Evolutionary conservation across 2,329 filamentous ascomycete genomes (phyloP).

Genomic region (Clathrospora elynae): DNA sequence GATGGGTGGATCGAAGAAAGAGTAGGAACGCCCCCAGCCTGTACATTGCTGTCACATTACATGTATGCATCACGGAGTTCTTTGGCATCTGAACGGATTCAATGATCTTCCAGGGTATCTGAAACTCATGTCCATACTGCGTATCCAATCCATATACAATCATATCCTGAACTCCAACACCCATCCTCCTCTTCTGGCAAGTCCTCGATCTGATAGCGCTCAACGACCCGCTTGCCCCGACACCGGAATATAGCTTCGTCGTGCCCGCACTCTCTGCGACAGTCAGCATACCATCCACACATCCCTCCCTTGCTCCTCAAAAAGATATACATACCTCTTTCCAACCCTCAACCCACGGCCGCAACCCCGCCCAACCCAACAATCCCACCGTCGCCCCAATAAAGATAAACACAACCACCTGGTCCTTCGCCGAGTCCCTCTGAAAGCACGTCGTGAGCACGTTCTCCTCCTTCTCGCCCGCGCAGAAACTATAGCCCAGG

Average conservation of each 20-base stretch:
- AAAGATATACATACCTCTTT: slow-evolving; percentile 52
- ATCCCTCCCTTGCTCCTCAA: not conserved
- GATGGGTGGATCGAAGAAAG: slow-evolving; percentile 46
- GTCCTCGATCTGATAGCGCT: too few species aligned
- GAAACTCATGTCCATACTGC: slow-evolving; percentile 35
- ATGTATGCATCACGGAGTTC: slow-evolving; percentile 44
- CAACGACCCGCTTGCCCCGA: slow-evolving; percentile 43
- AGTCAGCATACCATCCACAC: slow-evolving; percentile 2
- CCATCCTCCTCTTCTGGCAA: too few species aligned
- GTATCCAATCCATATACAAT: slow-evolving; percentile 15
- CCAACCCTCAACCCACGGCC: slow-evolving; percentile 64
- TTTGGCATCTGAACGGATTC: slow-evolving; percentile 27
- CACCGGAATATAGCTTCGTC: slow-evolving; percentile 59
- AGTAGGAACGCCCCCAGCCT: slow-evolving; percentile 37
- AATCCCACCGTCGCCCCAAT: slow-evolving; percentile 66
- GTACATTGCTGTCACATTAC: slow-evolving; percentile 43
- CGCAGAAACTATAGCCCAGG: slow-evolving; percentile 65
- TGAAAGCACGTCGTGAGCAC: slow-evolving; percentile 71
- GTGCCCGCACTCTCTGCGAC: slow-evolving; percentile 53
- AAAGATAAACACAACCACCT: slow-evolving; percentile 69
- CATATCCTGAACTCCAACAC: too few species aligned
- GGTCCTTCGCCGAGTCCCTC: slow-evolving; percentile 69
- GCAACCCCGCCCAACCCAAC: slow-evolving; percentile 63
- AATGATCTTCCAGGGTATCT: slow-evolving; percentile 33
- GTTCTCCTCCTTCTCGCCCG: slow-evolving; percentile 65